Evolutionary conservation across 2,329 filamentous ascomycete genomes (phyloP), one percentile per base, ranked within the genome.

Genomic region (Pseudopyrenochaeta lycopersici): DNA sequence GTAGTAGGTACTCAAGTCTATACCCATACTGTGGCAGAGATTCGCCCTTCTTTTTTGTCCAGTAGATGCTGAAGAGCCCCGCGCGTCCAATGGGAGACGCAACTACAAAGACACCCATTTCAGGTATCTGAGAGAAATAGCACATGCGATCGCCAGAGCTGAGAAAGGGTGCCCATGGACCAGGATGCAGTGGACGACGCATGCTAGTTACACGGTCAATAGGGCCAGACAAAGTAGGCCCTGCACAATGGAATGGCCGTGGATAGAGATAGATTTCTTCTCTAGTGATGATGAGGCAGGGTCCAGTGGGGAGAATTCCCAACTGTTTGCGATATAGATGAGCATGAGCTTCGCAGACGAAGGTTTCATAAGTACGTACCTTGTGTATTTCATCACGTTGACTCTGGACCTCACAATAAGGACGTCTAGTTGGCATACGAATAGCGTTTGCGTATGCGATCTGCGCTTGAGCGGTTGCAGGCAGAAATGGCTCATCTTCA

Each of bases 61-160:
- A 60, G 5, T 88, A 90, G 21, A 91, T 72, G 1, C 82, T 82
- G 47, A 90, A 69, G 2, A 94, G 76, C 1, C 84, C 81, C 0
- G 86, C 89, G 7, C 86, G 82, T 0, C 90, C 90, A 42, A 82
- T 83, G n/a, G 87, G 82, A 10, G 87, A 88, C 0, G 83, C 90
- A 1, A 88, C 77, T 2, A 91, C 78, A 7, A 92, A 83, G 12
- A 92, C 77, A n/a, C 82, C 88, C 1, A 95, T 78, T 62, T 90
- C 87, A 0, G 88, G 88, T 1, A 93, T 85, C 45, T 87, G 81
- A 0, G 82, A 76, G 32, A 86, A 74, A 80, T 90, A 86, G 74
- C 83, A 88, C 18, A 91, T 74, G 7, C 86, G 82, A 59, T 87
- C 64, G 20, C 49, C 52, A 12, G 76, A 67, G 38, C 33, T 41